Evolutionary conservation across 495 filamentous ascomycete species (phyloP).

Genomic region (Podospora pseudopauciseta): DNA sequence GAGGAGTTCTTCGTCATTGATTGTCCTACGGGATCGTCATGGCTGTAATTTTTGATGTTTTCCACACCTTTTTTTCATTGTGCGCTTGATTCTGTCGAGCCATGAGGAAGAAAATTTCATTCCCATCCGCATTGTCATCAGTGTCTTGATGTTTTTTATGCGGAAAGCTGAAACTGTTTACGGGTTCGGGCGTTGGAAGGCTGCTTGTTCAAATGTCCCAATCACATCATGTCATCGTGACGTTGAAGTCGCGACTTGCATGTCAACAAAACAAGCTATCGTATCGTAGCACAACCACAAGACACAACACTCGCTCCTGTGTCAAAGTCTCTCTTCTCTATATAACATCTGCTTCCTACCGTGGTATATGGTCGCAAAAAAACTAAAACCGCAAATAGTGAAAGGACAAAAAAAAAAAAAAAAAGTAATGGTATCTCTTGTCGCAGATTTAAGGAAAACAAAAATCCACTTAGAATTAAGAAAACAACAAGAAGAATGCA

Average conservation of each 20-base stretch:
- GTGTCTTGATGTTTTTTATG: too few species aligned
- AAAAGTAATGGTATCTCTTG: not conserved
- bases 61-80: constrained; percentile 27
- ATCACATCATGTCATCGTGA: not conserved
- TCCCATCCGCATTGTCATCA: not conserved
- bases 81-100: constrained; percentile 21
- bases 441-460: not conserved
- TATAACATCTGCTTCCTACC: constrained; percentile 6
- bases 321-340: constrained; percentile 2
- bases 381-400: not conserved
- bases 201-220: not conserved
- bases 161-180: too few species aligned
- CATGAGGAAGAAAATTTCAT: constrained; percentile 28
- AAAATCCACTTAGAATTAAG: not conserved
- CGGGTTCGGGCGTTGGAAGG: not conserved
- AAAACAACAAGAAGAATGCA: not conserved
- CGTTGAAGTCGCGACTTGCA: not conserved
- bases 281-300: not conserved
- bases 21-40: constrained; percentile 41
- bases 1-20: constrained; percentile 31
- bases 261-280: not conserved
- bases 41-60: constrained; percentile 39
- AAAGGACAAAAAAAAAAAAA: not conserved
- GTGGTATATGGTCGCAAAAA: constrained; percentile 12
- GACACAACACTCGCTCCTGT: not conserved